Evolutionary conservation across 2,329 filamentous ascomycete genomes (phyloP), one percentile per base, ranked within the genome.

Genomic region (Torrubiellomyces zombiae): DNA sequence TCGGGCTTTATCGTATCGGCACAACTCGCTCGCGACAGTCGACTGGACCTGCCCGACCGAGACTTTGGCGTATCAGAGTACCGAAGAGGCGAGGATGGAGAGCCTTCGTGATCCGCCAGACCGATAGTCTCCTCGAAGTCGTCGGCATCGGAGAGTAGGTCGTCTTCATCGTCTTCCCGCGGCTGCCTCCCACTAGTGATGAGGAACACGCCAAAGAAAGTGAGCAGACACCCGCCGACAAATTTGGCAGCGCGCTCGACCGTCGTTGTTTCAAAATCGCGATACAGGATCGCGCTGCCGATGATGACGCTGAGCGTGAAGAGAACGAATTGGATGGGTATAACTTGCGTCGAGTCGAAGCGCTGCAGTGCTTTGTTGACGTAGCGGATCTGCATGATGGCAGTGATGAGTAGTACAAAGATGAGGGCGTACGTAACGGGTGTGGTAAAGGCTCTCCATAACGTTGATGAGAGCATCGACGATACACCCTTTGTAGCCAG

Each of bases 281-380:
- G 75, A 46, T 95, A 98, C 5, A 98, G 56, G 7, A 98, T 65
- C 1, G 86, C 86, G 40, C 85, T 94, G 28, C 89, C 89, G 25
- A 93, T 63, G 38, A 98, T 95, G 33, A 95, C 89, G 5, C 80
- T 92, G 6, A 98, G 62, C 0, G 89, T 98, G 48, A 98, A 98
- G 34, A 91, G 68, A 24, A 98, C 89, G 40, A 98, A 98, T 43
- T 98, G 89, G 9, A 89, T 89, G 0, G 89, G 89, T 34, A 98
- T 98, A 38, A 98, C 89, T 47, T 94, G 83, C 0, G 89, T 98
- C 6, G 89, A 93, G 49, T 94, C 82, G 55, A 95, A 98, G 23
- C 80, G 73, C 47, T 94, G 85, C 26, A 98, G 60, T 1, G 67
- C 63, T 36, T 66, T 79, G 55, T 95, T 98, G 46, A 98, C 68